Conservation (phyloP, 1,284 basidiomycete species). For the Ceratobasidium papillatum region DNA sequence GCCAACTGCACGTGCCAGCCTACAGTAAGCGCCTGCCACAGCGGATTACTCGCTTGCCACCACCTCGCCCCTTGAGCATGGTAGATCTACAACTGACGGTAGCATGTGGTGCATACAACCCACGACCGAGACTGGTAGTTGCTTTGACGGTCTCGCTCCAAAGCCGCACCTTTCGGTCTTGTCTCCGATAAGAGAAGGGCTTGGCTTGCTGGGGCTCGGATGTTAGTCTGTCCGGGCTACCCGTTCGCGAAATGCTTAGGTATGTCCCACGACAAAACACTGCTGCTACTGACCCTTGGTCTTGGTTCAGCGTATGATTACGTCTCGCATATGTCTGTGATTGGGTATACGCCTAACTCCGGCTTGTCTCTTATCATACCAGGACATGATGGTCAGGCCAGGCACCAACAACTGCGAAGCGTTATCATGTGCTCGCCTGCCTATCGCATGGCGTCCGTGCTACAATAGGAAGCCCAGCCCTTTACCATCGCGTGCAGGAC, state of each 20-base stretch:
- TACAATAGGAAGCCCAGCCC: conserved; percentile 34
- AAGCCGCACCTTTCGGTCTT: background rate
- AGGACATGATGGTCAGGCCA: conserved; percentile 15
- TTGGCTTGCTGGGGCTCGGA: background rate
- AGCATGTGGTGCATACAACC: background rate
- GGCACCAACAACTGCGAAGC: conserved; percentile 29
- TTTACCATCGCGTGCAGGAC: conserved; percentile 14
- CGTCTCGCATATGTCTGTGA: too few species aligned
- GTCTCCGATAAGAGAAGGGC: conserved; percentile 24
- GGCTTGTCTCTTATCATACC: conserved; percentile 12
- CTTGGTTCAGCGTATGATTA: background rate
- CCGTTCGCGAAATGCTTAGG: too few species aligned
- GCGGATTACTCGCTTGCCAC: background rate
- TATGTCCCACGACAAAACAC: background rate
- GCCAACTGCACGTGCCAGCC: conserved; percentile 29
- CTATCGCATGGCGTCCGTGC: conserved; percentile 21
- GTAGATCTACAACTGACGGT: conserved; percentile 8
- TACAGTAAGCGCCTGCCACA: background rate
- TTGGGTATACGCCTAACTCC: conserved; percentile 28
- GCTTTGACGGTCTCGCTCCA: background rate
- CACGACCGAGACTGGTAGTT: background rate
- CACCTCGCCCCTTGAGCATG: background rate
- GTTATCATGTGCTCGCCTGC: conserved; percentile 39
- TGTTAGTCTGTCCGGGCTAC: background rate
- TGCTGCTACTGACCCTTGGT: background rate